Percentiles rank a stretch among this genome's conserved stretches.
phyloP scores from a whole-genome alignment of 139 green algal species.

The Chlorella sorokiniana region DNA sequence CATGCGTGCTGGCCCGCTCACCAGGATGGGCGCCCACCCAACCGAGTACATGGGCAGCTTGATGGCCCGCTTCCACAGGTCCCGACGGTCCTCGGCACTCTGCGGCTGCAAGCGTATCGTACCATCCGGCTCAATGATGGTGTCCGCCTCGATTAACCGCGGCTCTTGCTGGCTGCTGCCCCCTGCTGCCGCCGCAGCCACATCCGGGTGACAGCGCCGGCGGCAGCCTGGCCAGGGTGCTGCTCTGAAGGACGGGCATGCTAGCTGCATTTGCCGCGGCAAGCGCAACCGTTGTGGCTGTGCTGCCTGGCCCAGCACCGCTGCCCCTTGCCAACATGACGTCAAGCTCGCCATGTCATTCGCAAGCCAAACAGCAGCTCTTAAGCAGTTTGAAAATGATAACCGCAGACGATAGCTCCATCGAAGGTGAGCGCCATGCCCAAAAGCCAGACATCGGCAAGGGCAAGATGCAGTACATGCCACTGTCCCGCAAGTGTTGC shows the following conservation, averaged over 20 bases:
- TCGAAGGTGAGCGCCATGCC: too few species aligned
- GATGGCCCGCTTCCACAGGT: constrained; percentile 82
- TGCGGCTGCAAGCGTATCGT: constrained; percentile 10
- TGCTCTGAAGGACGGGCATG: too few species aligned
- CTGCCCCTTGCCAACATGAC: too few species aligned
- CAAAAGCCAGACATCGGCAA: too few species aligned
- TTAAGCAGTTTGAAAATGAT: too few species aligned
- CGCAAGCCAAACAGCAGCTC: too few species aligned
- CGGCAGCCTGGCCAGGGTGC: too few species aligned
- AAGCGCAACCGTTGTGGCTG: not conserved
- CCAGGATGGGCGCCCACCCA: constrained; percentile 82
- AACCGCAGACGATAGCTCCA: too few species aligned
- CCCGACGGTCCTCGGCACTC: constrained; percentile 23
- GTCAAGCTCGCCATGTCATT: too few species aligned
- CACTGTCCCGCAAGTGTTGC: too few species aligned
- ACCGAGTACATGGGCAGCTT: constrained; percentile 97
- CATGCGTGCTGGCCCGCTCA: constrained; percentile 30
- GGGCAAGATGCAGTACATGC: too few species aligned
- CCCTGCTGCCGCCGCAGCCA: not conserved
- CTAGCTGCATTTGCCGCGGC: not conserved
- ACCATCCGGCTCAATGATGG: constrained; percentile 46
- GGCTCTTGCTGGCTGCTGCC: not conserved
- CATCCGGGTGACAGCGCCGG: too few species aligned
- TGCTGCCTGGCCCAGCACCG: not conserved
- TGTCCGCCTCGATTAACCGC: constrained; percentile 26